Conservation (phyloP, 306 rosid genomes). For the Dryas alaskensis region DNA sequence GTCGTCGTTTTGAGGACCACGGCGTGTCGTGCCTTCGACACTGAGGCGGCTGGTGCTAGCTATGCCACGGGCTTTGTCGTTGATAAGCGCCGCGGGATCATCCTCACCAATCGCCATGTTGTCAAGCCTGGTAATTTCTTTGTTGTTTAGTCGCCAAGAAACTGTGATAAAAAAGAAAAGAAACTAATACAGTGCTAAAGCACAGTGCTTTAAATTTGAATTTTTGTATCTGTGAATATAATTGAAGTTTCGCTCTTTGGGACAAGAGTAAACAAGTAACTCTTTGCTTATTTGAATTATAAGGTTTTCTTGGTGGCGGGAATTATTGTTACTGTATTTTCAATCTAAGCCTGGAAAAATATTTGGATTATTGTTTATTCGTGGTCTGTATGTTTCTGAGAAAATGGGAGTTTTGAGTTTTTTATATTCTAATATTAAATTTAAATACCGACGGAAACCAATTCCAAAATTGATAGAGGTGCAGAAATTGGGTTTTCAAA, state of each 20-base stretch:
- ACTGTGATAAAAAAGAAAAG: not conserved
- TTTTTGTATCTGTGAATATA: not conserved
- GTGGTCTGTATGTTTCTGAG: not conserved
- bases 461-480: no score
- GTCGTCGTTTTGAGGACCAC: conserved; percentile 84
- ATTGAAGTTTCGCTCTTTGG: not conserved
- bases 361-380: not conserved
- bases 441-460: no score
- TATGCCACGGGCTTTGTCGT: conserved; percentile 89
- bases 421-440: no score
- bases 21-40: conserved; percentile 85
- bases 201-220: not conserved
- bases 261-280: not conserved
- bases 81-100: conserved; percentile 91
- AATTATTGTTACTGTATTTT: not conserved
- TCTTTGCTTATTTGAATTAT: not conserved
- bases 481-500: no score
- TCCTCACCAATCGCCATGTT: conserved; percentile 94
- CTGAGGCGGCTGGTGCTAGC: conserved; percentile 86
- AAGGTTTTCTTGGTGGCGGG: not conserved
- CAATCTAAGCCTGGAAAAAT: no score
- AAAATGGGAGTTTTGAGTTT: no score
- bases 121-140: conserved; percentile 73
- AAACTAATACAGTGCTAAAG: not conserved
- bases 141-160: not conserved